Evolutionary conservation across 2,329 filamentous ascomycete genomes (phyloP).

Genomic region (Calonectria honghensis): DNA sequence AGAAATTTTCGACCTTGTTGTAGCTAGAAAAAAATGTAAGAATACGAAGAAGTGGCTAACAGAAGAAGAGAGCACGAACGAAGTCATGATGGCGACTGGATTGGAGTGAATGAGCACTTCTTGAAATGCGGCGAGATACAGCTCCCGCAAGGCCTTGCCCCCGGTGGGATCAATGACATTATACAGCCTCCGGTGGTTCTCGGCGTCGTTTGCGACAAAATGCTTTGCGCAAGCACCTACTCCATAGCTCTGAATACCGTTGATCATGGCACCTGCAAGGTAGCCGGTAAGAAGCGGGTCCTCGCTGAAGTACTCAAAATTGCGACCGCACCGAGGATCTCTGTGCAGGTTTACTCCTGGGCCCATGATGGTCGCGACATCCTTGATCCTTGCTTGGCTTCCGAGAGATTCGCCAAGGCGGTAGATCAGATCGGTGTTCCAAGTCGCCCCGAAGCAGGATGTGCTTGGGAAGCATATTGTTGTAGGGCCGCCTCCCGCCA

Average conservation of each 20-base stretch:
- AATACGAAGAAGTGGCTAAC: too few species aligned
- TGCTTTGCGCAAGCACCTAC: conserved; percentile 10
- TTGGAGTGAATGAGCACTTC: neutral
- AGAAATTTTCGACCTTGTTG: conserved; percentile 1
- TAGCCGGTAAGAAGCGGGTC: conserved; percentile 1
- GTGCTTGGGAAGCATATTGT: conserved; percentile 16
- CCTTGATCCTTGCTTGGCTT: conserved; percentile 4
- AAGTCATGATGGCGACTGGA: neutral
- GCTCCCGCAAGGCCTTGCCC: neutral
- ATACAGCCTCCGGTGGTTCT: conserved; percentile 3
- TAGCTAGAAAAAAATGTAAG: neutral
- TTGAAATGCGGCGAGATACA: conserved; percentile 1
- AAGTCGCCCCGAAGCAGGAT: conserved; percentile 9
- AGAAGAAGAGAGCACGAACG: neutral
- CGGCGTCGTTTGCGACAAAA: conserved; percentile 12
- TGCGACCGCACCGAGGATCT: conserved; percentile 8
- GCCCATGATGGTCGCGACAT: conserved; percentile 13
- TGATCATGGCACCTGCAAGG: neutral
- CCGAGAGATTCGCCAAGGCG: neutral
- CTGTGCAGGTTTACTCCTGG: conserved; percentile 12
- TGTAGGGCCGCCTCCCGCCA: neutral
- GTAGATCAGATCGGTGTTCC: neutral
- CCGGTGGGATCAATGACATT: conserved; percentile 1
- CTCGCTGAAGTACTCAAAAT: conserved; percentile 22
- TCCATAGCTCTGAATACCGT: neutral